Percentiles rank a stretch among this genome's conserved stretches.
phyloP scores from a whole-genome alignment of 257 asterid species.

The Solanum chmielewskii region DNA sequence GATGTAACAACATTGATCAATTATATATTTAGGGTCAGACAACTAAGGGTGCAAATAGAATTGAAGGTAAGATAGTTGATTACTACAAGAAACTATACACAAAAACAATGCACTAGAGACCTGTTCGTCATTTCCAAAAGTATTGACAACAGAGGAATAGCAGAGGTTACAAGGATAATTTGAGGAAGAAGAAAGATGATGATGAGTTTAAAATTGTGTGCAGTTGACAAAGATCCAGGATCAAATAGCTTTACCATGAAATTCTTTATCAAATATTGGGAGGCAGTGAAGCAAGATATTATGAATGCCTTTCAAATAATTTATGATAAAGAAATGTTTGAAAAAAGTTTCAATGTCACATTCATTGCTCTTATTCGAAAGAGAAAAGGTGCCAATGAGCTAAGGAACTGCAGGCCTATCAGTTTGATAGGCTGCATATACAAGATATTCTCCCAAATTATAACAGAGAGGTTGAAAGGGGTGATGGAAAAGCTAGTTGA shows the following conservation, averaged over 20 bases:
- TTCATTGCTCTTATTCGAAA: background rate
- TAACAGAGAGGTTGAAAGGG: background rate
- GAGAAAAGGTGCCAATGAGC: background rate
- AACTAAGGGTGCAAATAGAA: background rate
- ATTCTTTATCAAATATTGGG: background rate
- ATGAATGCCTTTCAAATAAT: background rate
- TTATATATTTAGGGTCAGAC: background rate
- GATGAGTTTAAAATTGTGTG: background rate
- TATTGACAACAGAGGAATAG: background rate
- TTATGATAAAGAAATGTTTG: background rate
- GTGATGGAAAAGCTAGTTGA: background rate
- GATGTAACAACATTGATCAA: background rate
- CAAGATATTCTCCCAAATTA: background rate
- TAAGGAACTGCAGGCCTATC: background rate
- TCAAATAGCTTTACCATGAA: background rate
- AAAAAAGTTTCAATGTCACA: background rate
- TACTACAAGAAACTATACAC: background rate
- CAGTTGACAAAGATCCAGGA: background rate
- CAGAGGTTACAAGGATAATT: background rate
- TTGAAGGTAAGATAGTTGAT: background rate
- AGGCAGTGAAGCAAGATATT: background rate
- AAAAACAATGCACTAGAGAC: background rate
- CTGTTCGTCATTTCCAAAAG: background rate
- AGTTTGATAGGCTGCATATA: background rate
- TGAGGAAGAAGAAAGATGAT: background rate